Evolutionary conservation across 495 filamentous ascomycete genomes (phyloP).

Genomic region (Pseudevernia furfuracea): DNA sequence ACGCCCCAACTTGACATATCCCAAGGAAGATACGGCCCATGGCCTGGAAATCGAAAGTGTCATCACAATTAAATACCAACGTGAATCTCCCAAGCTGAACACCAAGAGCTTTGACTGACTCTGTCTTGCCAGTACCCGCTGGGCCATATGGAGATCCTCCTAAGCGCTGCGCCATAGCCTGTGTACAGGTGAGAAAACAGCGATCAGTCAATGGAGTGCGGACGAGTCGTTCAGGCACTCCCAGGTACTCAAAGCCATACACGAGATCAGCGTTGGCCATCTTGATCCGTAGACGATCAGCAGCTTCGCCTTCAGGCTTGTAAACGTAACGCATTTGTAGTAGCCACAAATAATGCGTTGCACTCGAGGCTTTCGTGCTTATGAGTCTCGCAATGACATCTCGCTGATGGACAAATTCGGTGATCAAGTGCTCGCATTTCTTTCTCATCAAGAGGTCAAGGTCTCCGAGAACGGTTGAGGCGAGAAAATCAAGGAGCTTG

Average conservation of each 20-base stretch:
- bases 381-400: conserved; percentile 82
- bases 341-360: conserved; percentile 84
- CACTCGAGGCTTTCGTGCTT: conserved; percentile 61
- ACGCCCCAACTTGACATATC: conserved; percentile 97
- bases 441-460: conserved; percentile 79
- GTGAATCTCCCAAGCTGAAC: conserved; percentile 95
- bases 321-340: conserved; percentile 98
- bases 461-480: conserved; percentile 82
- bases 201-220: conserved; percentile 93
- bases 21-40: conserved; percentile 99
- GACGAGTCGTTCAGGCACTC: conserved; percentile 90
- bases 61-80: conserved; percentile 96
- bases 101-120: conserved; percentile 96
- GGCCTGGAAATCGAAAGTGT: conserved; percentile 98
- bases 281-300: conserved; percentile 78
- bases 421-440: conserved; percentile 98
- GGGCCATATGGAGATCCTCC: conserved; percentile 97
- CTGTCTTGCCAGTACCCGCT: conserved; percentile 98
- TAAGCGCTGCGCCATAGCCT: conserved; percentile 87
- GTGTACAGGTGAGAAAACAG: conserved; percentile 94
- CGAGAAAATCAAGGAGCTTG: conserved; percentile 71
- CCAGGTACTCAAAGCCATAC: conserved; percentile 97
- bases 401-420: conserved; percentile 95
- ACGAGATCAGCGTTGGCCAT: conserved; percentile 95
- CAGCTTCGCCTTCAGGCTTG: conserved; percentile 65